A percentile compares a stretch with the other conserved stretches of the same genome.
Conservation (phyloP, 2,329 filamentous ascomycete genomes). For the Teratosphaeria zuluensis region DNA sequence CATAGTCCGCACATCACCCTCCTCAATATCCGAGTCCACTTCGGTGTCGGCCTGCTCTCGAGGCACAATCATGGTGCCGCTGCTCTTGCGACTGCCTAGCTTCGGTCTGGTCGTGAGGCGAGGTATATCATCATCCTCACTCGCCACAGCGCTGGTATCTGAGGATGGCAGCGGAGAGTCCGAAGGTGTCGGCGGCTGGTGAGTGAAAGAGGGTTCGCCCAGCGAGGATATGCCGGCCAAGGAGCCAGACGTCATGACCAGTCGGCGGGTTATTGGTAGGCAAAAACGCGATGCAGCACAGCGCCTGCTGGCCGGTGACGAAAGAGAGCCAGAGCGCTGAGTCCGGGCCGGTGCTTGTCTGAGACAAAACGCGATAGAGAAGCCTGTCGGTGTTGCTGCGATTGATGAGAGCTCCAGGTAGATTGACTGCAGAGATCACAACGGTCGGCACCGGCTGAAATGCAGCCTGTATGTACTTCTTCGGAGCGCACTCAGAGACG, state of each 20-base stretch:
- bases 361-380: neutral
- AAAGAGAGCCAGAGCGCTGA: neutral
- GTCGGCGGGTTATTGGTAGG: neutral
- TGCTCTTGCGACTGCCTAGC: slow-evolving; percentile 63
- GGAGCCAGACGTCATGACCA: neutral
- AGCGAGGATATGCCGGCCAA: slow-evolving; percentile 11
- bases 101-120: slow-evolving; percentile 45
- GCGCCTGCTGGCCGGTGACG: neutral
- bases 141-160: slow-evolving; percentile 22
- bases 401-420: neutral
- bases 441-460: neutral
- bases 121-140: slow-evolving; percentile 21
- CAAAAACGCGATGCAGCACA: neutral
- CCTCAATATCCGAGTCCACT: slow-evolving; percentile 61
- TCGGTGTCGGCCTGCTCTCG: slow-evolving; percentile 48
- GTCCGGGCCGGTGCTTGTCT: neutral
- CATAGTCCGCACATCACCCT: slow-evolving; percentile 88
- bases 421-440: neutral
- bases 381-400: neutral
- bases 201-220: slow-evolving; percentile 12
- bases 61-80: slow-evolving; percentile 69
- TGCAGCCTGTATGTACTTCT: neutral
- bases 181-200: slow-evolving; percentile 2
- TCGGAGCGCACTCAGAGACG: neutral
- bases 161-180: slow-evolving; percentile 15